Evolutionary conservation across 306 rosid species (phyloP), one percentile per base, ranked within the genome.

Genomic region (Prosopis cineraria): DNA sequence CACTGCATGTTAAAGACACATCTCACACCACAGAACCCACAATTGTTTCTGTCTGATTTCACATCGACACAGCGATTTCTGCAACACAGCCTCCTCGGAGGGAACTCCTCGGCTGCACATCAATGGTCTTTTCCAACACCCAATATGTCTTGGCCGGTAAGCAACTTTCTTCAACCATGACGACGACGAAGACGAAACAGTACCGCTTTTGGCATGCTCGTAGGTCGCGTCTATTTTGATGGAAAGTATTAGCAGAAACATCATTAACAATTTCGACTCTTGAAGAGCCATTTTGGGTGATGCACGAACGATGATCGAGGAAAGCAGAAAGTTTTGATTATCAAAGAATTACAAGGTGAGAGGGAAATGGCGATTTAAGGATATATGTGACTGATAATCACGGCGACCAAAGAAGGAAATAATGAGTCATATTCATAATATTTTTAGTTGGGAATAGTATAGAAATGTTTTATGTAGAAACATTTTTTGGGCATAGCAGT

Each of bases 1-100:
- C 98, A 93, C 30, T 86, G 78, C 85, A 80, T 67, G 47, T 84
- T 52, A 45, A 87, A 91, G 0, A 74, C 77, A 34, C 96, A 93
- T 34, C 66, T 85, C 13, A 27, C 31, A 3, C 81, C 80, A 69
- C 97, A 93, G 0, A 48, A 40, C 2, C 97, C 93, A 59, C 97
- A 93, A 37, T 93, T 86, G 75, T 88, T 69, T 0, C 1, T 43
- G 43, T 93, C 90, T 0, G 77, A 86, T 9, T 50, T 53, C 16
- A 87, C 84, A 56, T 90, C 82, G 3, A 88, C 82, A 34, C 98
- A 93, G 24, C 76, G 88, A 40, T 86, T 87, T 24, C 85, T 3
- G 58, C 97, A 93, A 9, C 96, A 93, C 40, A 31, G 24, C 19
- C 72, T 72, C 13, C 30, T 68, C 0, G 67, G 79, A 0, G 80